Evolutionary conservation across 352 stramenopile genomes (phyloP).

Genomic region (Bremia lactucae): DNA sequence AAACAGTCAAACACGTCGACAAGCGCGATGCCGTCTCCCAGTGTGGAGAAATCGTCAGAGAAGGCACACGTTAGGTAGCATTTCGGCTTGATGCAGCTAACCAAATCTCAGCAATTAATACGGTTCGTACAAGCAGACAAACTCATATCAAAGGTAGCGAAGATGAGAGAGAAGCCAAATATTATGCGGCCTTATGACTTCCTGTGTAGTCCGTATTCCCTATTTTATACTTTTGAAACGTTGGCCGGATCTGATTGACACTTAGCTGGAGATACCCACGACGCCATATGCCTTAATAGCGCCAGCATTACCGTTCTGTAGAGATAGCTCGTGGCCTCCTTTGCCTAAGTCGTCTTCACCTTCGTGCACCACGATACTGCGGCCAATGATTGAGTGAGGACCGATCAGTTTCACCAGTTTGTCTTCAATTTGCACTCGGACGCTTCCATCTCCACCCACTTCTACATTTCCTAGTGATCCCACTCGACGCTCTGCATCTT

Average conservation of each 20-base stretch:
- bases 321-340: constrained; percentile 92
- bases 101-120: not conserved
- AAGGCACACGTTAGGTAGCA: constrained; percentile 11
- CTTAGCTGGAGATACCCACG: constrained; percentile 85
- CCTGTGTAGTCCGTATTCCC: constrained; percentile 8
- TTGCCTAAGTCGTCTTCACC: constrained; percentile 94
- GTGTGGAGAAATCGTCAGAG: constrained; percentile 8
- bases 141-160: not conserved
- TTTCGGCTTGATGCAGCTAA: constrained; percentile 2
- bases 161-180: constrained; percentile 1
- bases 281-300: constrained; percentile 87
- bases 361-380: constrained; percentile 91
- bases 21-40: constrained; percentile 13
- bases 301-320: constrained; percentile 94
- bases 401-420: constrained; percentile 95
- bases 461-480: constrained; percentile 91
- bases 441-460: constrained; percentile 77
- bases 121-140: too few species aligned
- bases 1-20: constrained; percentile 22
- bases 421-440: constrained; percentile 90
- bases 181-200: not conserved
- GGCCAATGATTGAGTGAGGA: constrained; percentile 95
- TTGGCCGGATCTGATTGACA: not conserved
- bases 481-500: constrained; percentile 93
- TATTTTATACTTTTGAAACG: constrained; percentile 17